Evolutionary conservation across 441 rosid genomes (phyloP).

Genomic region (Erysimum pusillum): DNA sequence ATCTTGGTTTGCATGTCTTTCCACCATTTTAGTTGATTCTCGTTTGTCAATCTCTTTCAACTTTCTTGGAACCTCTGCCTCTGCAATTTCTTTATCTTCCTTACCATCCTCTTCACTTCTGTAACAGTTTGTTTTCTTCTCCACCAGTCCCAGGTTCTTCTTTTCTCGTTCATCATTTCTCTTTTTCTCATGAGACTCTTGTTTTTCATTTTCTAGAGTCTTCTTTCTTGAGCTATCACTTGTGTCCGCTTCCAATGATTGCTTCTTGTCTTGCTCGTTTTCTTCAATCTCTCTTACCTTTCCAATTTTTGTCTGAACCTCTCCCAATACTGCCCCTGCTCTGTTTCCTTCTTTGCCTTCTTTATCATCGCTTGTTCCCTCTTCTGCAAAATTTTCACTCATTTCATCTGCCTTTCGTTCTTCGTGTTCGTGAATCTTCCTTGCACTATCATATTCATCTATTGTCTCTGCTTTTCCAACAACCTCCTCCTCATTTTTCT

Average conservation of each 20-base stretch:
- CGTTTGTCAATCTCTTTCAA: neutral
- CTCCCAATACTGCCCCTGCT: slow-evolving; percentile 2
- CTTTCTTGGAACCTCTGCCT: neutral
- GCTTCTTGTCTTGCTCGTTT: slow-evolving; percentile 19
- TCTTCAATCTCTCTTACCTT: slow-evolving; percentile 1
- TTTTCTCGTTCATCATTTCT: slow-evolving; percentile 14
- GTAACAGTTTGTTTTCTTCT: neutral
- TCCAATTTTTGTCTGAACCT: slow-evolving; percentile 37
- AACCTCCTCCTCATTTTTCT: slow-evolving; percentile 1
- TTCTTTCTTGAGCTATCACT: slow-evolving; percentile 26
- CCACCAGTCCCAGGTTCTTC: slow-evolving; percentile 8
- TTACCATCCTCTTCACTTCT: slow-evolving; percentile 19
- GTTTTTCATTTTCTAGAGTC: neutral
- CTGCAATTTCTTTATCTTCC: neutral
- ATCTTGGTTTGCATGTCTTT: neutral
- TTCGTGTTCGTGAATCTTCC: too few species aligned
- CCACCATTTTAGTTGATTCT: slow-evolving; percentile 5
- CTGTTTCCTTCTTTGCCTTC: slow-evolving; percentile 26
- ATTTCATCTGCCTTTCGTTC: neutral
- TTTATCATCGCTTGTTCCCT: slow-evolving; percentile 15
- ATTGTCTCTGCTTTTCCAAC: too few species aligned
- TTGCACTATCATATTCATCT: too few species aligned
- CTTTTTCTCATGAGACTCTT: slow-evolving; percentile 12
- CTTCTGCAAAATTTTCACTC: neutral
- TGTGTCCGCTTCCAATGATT: neutral